Conservation (phyloP, 495 filamentous ascomycete species). For the Talaromyces adpressus region DNA sequence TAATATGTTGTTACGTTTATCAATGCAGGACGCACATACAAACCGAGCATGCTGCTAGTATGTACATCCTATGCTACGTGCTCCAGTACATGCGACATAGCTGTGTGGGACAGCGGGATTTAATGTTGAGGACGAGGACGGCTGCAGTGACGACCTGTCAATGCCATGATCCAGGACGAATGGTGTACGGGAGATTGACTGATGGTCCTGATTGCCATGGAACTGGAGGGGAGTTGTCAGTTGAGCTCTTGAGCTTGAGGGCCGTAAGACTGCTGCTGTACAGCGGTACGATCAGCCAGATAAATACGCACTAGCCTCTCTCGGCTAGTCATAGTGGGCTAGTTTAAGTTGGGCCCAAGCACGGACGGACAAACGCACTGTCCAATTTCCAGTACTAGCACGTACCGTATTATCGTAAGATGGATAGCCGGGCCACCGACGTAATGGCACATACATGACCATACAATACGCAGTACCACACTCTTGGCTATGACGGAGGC, state of each 20-base stretch:
- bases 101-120: neutral
- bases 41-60: neutral
- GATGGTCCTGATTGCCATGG: neutral
- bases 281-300: neutral
- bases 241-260: neutral
- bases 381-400: neutral
- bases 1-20: neutral
- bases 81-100: neutral
- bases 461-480: neutral
- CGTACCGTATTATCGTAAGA: neutral
- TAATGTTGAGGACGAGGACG: neutral
- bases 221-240: conserved; percentile 1
- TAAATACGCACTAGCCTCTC: neutral
- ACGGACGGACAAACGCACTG: neutral
- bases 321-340: neutral
- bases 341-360: neutral
- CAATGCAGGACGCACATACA: neutral
- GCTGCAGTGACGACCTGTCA: neutral
- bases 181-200: neutral
- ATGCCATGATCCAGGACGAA: neutral
- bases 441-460: neutral
- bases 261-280: neutral
- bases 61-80: neutral
- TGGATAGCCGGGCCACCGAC: neutral
- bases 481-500: neutral